Evolutionary conservation across 768 basidiomycete species (phyloP).

Genomic region (Pseudohyphozyma bogoriensis): DNA sequence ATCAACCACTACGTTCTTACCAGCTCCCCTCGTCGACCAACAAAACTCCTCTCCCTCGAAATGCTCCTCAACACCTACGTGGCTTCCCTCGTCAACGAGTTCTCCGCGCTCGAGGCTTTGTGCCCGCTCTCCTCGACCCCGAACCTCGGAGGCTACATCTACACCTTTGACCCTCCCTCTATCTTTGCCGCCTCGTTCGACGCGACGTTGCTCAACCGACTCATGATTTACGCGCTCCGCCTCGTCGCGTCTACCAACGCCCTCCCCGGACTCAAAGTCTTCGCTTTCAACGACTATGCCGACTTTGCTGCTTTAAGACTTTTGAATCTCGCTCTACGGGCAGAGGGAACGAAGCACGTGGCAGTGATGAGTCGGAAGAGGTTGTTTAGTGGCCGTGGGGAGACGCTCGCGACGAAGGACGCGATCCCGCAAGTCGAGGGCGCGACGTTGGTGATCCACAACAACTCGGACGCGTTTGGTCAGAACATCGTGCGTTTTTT

Average conservation of each 20-base stretch:
- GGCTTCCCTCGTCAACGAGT: slow-evolving; percentile 23
- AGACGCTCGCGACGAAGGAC: not conserved
- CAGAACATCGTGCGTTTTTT: slow-evolving; percentile 31
- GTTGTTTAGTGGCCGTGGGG: not conserved
- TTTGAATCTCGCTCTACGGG: not conserved
- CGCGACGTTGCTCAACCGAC: slow-evolving; percentile 11
- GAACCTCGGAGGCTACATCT: slow-evolving; percentile 20
- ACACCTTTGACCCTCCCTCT: slow-evolving; percentile 27
- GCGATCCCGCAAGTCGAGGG: not conserved
- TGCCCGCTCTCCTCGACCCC: not conserved
- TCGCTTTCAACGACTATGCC: slow-evolving; percentile 25
- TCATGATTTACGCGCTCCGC: slow-evolving; percentile 8
- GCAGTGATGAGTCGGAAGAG: not conserved
- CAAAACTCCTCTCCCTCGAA: slow-evolving; percentile 21
- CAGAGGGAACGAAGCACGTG: not conserved
- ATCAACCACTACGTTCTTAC: not conserved
- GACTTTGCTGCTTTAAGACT: slow-evolving; percentile 3
- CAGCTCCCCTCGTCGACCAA: not conserved
- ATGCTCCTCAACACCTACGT: slow-evolving; percentile 8
- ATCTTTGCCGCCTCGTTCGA: slow-evolving; percentile 26
- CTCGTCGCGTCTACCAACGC: not conserved
- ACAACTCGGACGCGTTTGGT: slow-evolving; percentile 30
- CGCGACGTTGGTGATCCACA: slow-evolving; percentile 26
- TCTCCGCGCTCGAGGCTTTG: slow-evolving; percentile 9
- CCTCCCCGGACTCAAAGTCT: slow-evolving; percentile 12